Percentiles rank a stretch among this genome's conserved stretches.
These are phyloP conservation scores for Didymella pomorum DNA, from an alignment of 2,329 filamentous ascomycete species.

Conservation along the genomic window DNA sequence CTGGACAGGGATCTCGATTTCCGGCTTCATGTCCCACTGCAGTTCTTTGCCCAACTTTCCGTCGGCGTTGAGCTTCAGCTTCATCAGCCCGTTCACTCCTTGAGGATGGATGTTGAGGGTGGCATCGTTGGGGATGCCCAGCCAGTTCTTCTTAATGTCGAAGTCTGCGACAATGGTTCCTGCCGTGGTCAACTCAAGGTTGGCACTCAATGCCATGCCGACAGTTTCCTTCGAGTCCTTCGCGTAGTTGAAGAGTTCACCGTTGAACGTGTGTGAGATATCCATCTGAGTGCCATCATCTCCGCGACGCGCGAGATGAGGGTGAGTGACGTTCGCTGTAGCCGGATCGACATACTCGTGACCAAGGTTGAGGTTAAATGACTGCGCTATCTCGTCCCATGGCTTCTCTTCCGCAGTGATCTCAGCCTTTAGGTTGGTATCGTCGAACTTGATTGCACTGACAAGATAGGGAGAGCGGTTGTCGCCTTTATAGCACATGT, in stretches of 20 bases:
- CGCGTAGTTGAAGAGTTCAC: conserved; percentile 30
- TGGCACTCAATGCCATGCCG: conserved; percentile 28
- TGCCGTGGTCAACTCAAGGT: conserved; percentile 28
- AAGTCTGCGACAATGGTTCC: conserved; percentile 34
- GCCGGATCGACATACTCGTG: conserved; percentile 30
- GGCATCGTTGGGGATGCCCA: conserved; percentile 24
- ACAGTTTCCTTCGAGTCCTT: conserved; percentile 29
- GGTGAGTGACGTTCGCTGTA: conserved; percentile 31
- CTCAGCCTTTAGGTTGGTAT: conserved; percentile 24
- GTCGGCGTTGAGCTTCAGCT: conserved; percentile 27
- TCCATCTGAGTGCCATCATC: conserved; percentile 25
- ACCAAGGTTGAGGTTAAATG: conserved; percentile 24
- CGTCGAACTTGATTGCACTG: conserved; percentile 30
- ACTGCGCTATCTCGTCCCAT: conserved; percentile 30
- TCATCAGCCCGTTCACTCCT: conserved; percentile 26
- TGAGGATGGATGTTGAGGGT: conserved; percentile 30
- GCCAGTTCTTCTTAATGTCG: conserved; percentile 23
- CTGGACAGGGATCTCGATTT: conserved; percentile 34
- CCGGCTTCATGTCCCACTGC: conserved; percentile 30
- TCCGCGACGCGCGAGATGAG: conserved; percentile 26
- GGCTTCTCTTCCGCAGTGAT: conserved; percentile 28
- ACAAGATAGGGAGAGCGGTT: conserved; percentile 37
- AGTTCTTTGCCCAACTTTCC: conserved; percentile 33
- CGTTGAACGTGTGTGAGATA: conserved; percentile 25
- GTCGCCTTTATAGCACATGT: conserved; percentile 37